Evolutionary conservation across 2,329 filamentous ascomycete species (phyloP), one percentile per base, ranked within the genome.

Genomic region (Verticillium albo-atrum): DNA sequence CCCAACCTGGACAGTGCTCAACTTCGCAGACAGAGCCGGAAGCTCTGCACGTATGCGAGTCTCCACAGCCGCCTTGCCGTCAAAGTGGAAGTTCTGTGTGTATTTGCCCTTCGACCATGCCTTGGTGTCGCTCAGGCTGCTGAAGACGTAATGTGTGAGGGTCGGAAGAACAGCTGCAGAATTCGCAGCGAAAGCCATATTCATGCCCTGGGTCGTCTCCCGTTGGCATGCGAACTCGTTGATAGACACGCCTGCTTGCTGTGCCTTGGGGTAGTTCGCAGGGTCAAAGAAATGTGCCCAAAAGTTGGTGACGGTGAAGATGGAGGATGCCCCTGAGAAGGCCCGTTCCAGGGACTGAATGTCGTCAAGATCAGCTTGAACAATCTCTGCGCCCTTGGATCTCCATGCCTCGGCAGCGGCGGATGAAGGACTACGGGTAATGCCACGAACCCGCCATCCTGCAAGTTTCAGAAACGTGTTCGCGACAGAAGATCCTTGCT

Each of bases 381-480:
- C 68, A 17, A 78, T 64, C 42, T 79, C 75, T 28, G 75, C 65
- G 20, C 74, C 75, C 50, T 64, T 62, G 0, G 58, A 63, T 20
- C 62, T 62, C 59, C 71, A 70, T 2, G 30, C 68, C 37, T 72
- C 64, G 9, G 74, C 69, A 34, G 73, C 73, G 6, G 66, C 54
- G 20, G 73, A 71, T 56, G 66, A 65, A 1, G 75, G 71, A 62
- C 79, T 75, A 55, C 80, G 78, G 35, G 79, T 79, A 23, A 80
- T 63, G 62, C 63, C 65, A 7, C 63, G 62, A 26, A 67, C 60
- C 3, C 35, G 55, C 63, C 63, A 66, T 32, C 54, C 64, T 7
- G 61, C 15, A 12, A 62, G 57, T 28, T 20, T 32, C 12, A 63
- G 57, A 28, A 65, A 65, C 3, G 35, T 50, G 14, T 54, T 35